Evolutionary conservation across 2,329 filamentous ascomycete genomes (phyloP).

Genomic region (Aspergillus carbonarius): DNA sequence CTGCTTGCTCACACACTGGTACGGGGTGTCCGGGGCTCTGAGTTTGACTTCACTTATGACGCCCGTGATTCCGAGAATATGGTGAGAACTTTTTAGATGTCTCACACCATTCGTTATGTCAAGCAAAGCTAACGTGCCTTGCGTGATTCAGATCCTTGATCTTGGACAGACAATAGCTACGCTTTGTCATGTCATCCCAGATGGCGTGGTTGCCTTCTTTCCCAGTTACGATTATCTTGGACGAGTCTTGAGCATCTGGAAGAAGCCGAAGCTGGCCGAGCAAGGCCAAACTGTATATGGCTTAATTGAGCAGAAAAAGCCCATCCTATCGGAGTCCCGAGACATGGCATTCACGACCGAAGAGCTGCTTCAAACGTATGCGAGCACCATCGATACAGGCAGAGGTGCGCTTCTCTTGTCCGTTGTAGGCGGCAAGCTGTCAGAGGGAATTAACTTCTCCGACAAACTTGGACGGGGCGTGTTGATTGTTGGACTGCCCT

Average conservation of each 20-base stretch:
- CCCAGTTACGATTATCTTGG: conserved; percentile 91
- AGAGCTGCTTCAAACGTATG: conserved; percentile 71
- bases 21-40: conserved; percentile 46
- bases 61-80: conserved; percentile 68
- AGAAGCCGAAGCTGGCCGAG: conserved; percentile 36
- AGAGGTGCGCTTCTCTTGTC: conserved; percentile 79
- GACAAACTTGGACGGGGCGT: conserved; percentile 86
- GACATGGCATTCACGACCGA: conserved; percentile 54
- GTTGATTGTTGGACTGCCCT: conserved; percentile 87
- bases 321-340: conserved; percentile 57
- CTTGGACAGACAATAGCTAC: conserved; percentile 72
- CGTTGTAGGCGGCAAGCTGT: conserved; percentile 91
- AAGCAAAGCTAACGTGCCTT: conserved; percentile 5
- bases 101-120: not conserved
- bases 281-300: conserved; percentile 29
- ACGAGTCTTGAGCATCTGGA: conserved; percentile 66
- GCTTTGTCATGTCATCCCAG: conserved; percentile 71
- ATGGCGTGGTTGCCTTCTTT: conserved; percentile 93
- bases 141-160: conserved; percentile 57
- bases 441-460: conserved; percentile 97
- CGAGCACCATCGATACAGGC: conserved; percentile 59
- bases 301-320: conserved; percentile 34
- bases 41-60: conserved; percentile 87
- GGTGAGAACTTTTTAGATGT: conserved; percentile 36
- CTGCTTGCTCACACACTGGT: conserved; percentile 74